phyloP scores from a whole-genome alignment of 306 rosid genomes.

The Sicyos baderoa region DNA sequence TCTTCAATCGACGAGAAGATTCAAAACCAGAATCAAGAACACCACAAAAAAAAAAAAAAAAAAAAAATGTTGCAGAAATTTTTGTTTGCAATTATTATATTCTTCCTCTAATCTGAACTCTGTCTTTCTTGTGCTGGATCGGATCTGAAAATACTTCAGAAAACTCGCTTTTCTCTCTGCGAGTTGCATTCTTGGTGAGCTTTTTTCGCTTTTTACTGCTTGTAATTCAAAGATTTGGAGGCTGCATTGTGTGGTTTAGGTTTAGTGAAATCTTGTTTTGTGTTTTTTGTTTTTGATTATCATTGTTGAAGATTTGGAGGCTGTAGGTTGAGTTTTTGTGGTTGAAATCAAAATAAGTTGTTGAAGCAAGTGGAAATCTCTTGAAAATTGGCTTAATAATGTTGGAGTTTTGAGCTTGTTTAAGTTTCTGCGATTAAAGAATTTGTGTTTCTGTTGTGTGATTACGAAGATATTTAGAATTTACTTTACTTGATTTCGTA shows the following conservation, averaged over 20 bases:
- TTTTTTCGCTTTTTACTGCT: no score
- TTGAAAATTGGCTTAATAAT: background rate
- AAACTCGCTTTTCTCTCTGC: constrained; percentile 37
- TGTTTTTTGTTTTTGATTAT: constrained; percentile 13
- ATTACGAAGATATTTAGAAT: constrained; percentile 16
- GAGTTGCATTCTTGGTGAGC: background rate
- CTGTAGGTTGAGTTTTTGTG: background rate
- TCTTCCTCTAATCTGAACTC: constrained; percentile 20
- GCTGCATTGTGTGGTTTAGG: constrained; percentile 29
- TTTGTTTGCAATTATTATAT: background rate
- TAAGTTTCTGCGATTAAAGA: background rate
- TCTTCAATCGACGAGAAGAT: constrained; percentile 12
- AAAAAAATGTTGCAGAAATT: background rate
- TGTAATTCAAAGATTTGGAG: background rate
- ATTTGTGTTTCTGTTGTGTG: constrained; percentile 11
- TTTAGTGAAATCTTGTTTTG: constrained; percentile 21
- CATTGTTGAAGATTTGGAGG: background rate
- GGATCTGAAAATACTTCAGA: constrained; percentile 56
- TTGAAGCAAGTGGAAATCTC: background rate
- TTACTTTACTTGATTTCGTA: constrained; percentile 19
- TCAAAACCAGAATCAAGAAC: background rate
- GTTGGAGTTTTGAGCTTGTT: background rate
- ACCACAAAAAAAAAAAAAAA: no score
- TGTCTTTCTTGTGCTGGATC: constrained; percentile 41
- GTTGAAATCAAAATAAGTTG: constrained; percentile 8